A percentile compares a stretch with the other conserved stretches of the same genome.
Conservation (phyloP, 2,329 filamentous ascomycete genomes). For the Ophiocordyceps robertsii region DNA sequence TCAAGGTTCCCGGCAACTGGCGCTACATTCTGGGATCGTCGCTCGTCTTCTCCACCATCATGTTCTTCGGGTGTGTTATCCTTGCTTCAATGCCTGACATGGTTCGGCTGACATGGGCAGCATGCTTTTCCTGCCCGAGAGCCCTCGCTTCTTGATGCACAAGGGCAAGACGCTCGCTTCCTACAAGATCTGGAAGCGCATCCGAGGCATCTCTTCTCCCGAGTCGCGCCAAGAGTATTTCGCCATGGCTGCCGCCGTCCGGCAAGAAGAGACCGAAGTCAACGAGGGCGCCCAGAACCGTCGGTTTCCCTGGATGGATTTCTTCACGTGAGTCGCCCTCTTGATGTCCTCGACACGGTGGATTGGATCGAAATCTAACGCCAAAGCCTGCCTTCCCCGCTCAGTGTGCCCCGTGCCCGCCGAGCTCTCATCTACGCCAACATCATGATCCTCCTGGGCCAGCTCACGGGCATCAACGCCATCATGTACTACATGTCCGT, state of each 20-base stretch:
- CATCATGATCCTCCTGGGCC: constrained; percentile 56
- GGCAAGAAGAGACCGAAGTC: constrained; percentile 39
- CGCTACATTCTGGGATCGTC: constrained; percentile 62
- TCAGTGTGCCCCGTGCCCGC: constrained; percentile 45
- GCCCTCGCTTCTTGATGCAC: constrained; percentile 57
- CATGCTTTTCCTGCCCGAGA: constrained; percentile 61
- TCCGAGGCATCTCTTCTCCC: constrained; percentile 42
- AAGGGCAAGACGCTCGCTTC: constrained; percentile 31
- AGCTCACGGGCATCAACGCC: constrained; percentile 57
- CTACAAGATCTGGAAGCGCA: constrained; percentile 59
- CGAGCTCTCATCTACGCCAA: constrained; percentile 55
- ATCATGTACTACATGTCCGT: constrained; percentile 62
- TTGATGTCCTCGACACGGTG: background rate
- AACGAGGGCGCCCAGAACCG: constrained; percentile 36
- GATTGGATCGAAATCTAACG: background rate
- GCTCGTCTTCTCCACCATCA: constrained; percentile 46
- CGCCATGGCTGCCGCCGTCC: constrained; percentile 52
- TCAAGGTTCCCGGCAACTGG: constrained; percentile 58
- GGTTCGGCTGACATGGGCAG: constrained; percentile 20
- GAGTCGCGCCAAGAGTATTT: constrained; percentile 59
- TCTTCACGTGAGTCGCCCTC: constrained; percentile 38
- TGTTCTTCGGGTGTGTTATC: constrained; percentile 18
- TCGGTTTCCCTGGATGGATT: constrained; percentile 58
- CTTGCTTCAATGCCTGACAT: background rate
- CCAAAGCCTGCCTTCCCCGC: too few relatives aligned